Evolutionary conservation across 2,329 filamentous ascomycete species (phyloP).

Genomic region (Aquanectria penicillioides): DNA sequence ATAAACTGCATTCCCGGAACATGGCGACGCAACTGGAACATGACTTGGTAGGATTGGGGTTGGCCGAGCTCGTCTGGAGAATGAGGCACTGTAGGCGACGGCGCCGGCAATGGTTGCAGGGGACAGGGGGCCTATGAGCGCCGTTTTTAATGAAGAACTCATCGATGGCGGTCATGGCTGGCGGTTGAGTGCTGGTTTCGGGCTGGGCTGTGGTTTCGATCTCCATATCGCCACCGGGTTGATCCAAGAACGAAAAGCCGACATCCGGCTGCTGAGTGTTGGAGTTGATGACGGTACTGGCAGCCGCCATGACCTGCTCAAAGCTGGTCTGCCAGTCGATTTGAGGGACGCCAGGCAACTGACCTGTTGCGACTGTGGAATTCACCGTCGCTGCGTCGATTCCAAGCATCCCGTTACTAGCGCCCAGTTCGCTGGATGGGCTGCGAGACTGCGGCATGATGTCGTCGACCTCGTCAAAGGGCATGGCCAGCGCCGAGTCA

Average conservation of each 20-base stretch:
- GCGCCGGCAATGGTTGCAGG: conserved; percentile 56
- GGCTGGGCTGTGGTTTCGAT: conserved; percentile 13
- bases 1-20: conserved; percentile 60
- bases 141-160: conserved; percentile 54
- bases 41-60: conserved; percentile 58
- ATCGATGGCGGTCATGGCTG: conserved; percentile 42
- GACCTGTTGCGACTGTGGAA: no score
- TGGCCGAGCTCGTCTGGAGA: conserved; percentile 56
- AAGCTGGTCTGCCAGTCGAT: conserved; percentile 38
- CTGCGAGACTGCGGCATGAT: conserved; percentile 25
- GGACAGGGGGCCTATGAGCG: conserved; percentile 52
- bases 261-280: conserved; percentile 13
- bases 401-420: background rate
- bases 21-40: conserved; percentile 63
- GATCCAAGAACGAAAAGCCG: conserved; percentile 35
- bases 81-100: conserved; percentile 59
- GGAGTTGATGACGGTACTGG: background rate
- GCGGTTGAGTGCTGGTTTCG: background rate
- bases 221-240: conserved; percentile 23
- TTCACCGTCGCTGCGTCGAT: background rate
- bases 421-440: conserved; percentile 20
- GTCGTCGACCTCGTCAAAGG: conserved; percentile 27
- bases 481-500: conserved; percentile 28
- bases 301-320: conserved; percentile 26
- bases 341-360: background rate